Conservation (phyloP, 306 rosid genomes). For the Oemleria cerasiformis region DNA sequence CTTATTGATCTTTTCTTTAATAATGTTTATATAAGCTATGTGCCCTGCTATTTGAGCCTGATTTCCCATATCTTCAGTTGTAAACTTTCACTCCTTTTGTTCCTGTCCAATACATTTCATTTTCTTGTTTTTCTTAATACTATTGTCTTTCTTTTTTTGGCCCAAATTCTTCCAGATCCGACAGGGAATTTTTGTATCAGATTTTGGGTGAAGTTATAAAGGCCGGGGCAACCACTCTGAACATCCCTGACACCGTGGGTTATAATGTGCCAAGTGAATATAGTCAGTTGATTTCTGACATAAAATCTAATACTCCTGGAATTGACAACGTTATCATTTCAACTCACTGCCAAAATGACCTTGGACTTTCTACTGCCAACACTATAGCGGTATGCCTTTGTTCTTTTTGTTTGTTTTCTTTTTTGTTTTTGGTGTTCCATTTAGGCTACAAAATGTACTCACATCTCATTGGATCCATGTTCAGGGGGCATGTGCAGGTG, state of each 20-base stretch:
- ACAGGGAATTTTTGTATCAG: slow-evolving; percentile 76
- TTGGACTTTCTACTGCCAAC: slow-evolving; percentile 92
- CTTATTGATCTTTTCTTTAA: neutral
- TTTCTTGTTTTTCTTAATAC: neutral
- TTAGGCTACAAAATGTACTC: neutral
- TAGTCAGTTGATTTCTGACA: slow-evolving; percentile 77
- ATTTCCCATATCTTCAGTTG: neutral
- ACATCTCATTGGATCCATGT: slow-evolving; percentile 26
- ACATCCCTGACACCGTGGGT: slow-evolving; percentile 98
- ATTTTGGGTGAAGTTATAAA: slow-evolving; percentile 87
- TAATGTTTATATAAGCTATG: neutral
- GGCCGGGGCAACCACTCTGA: slow-evolving; percentile 96
- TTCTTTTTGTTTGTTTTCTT: neutral
- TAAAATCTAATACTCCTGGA: slow-evolving; percentile 87
- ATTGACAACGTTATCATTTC: slow-evolving; percentile 81
- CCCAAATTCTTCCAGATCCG: slow-evolving; percentile 54
- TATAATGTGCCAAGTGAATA: slow-evolving; percentile 64
- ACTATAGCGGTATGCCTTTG: slow-evolving; percentile 59
- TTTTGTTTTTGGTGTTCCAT: neutral
- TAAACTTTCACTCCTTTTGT: neutral
- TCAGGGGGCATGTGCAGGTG: slow-evolving; percentile 96
- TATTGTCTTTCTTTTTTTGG: slow-evolving; percentile 10
- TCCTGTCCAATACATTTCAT: neutral
- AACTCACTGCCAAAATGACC: slow-evolving; percentile 99
- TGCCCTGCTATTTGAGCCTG: neutral